Percentiles rank a stretch among this genome's conserved stretches.
Conservation (phyloP, 495 filamentous ascomycete genomes). For the Aspergillus bridgeri region DNA sequence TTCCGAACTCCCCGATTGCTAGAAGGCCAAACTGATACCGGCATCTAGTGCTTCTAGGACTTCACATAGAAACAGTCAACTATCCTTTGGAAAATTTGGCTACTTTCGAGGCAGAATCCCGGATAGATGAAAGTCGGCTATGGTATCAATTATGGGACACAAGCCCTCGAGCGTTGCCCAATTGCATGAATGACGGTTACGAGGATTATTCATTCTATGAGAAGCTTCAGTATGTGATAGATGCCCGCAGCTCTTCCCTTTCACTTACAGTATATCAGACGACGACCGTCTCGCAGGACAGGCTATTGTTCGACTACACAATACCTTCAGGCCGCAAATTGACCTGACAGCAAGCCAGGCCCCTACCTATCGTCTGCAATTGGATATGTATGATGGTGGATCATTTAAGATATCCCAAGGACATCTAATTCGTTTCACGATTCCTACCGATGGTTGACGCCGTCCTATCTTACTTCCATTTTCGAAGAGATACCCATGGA, state of each 20-base stretch:
- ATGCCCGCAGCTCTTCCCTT: slow-evolving; percentile 32
- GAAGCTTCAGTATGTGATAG: slow-evolving; percentile 37
- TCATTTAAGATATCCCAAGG: slow-evolving; percentile 34
- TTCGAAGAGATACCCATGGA: slow-evolving; percentile 27
- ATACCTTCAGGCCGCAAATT: slow-evolving; percentile 24
- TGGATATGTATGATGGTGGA: slow-evolving; percentile 39
- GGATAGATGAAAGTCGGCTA: not conserved
- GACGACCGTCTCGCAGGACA: slow-evolving; percentile 38
- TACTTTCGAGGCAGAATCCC: not conserved
- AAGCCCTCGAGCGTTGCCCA: slow-evolving; percentile 31
- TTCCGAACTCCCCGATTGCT: not conserved
- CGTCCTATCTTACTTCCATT: slow-evolving; percentile 35
- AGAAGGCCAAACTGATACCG: not conserved
- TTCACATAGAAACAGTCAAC: not conserved
- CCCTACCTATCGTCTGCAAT: slow-evolving; percentile 33
- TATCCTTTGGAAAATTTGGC: not conserved
- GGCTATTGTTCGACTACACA: slow-evolving; percentile 33
- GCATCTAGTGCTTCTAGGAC: not conserved
- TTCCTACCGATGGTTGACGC: slow-evolving; percentile 36
- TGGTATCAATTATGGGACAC: slow-evolving; percentile 25
- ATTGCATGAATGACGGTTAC: slow-evolving; percentile 42
- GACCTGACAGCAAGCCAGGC: slow-evolving; percentile 36
- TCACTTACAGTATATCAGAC: slow-evolving; percentile 37
- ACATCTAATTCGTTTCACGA: slow-evolving; percentile 21
- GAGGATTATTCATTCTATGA: slow-evolving; percentile 42